These are phyloP conservation scores for Boletus eberwhitei DNA, from an alignment of 768 basidiomycete species.

Conservation along the genomic window DNA sequence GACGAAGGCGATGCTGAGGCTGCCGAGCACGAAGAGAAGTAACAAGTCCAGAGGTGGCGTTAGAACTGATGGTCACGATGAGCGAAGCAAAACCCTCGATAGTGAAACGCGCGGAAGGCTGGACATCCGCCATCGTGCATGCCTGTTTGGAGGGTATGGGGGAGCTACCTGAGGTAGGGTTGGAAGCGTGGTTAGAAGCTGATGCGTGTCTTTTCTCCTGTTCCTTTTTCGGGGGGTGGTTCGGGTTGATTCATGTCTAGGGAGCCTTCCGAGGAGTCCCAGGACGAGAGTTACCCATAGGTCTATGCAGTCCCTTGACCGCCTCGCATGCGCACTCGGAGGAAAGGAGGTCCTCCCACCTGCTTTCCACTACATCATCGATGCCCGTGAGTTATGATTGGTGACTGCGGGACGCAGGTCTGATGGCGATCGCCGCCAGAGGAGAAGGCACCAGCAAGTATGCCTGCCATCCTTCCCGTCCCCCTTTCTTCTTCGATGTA, in stretches of 20 bases:
- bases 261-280: slow-evolving; percentile 65
- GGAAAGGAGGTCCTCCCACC: slow-evolving; percentile 73
- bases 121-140: slow-evolving; percentile 66
- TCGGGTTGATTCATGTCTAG: neutral
- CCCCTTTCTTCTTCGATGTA: neutral
- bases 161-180: slow-evolving; percentile 61
- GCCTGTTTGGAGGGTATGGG: slow-evolving; percentile 83
- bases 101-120: slow-evolving; percentile 64
- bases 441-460: slow-evolving; percentile 79
- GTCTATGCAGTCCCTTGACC: slow-evolving; percentile 80
- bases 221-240: neutral
- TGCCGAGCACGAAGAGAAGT: slow-evolving; percentile 61
- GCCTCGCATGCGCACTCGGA: slow-evolving; percentile 76
- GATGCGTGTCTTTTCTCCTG: slow-evolving; percentile 53
- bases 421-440: slow-evolving; percentile 84
- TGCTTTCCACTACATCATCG: slow-evolving; percentile 78
- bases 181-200: slow-evolving; percentile 66
- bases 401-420: slow-evolving; percentile 78
- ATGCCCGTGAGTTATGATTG: slow-evolving; percentile 84
- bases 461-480: neutral
- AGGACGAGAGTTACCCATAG: slow-evolving; percentile 62
- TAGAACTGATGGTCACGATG: slow-evolving; percentile 81
- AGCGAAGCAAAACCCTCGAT: slow-evolving; percentile 70
- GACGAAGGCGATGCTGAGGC: slow-evolving; percentile 34
- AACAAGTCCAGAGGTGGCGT: slow-evolving; percentile 64